phyloP scores from a whole-genome alignment of 2,329 filamentous ascomycete species.

The Nannizziopsis barbatae region DNA sequence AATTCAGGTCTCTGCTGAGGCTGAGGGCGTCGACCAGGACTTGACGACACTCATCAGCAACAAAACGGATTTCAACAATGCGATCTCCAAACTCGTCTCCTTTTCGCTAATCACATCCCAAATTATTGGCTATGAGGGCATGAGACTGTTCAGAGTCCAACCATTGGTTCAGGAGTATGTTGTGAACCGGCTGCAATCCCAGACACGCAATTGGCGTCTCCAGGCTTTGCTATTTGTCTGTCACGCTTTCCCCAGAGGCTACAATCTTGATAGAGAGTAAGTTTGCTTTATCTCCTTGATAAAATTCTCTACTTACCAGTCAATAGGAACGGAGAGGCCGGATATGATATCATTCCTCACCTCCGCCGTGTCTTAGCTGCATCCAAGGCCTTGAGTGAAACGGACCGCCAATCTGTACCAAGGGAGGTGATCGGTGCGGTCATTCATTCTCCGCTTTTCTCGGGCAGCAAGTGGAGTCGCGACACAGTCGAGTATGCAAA shows the following conservation, averaged over 20 bases:
- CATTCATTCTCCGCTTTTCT: too few relatives aligned
- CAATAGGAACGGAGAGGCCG: too few relatives aligned
- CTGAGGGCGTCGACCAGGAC: slow-evolving; percentile 12
- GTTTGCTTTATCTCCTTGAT: background rate
- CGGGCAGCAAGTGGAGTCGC: too few relatives aligned
- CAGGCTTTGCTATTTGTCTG: slow-evolving; percentile 13
- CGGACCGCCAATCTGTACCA: too few relatives aligned
- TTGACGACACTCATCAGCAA: slow-evolving; percentile 11
- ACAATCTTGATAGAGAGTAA: slow-evolving; percentile 4
- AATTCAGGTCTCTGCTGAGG: slow-evolving; percentile 7
- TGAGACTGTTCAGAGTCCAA: slow-evolving; percentile 15
- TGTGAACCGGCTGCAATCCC: background rate
- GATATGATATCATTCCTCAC: too few relatives aligned
- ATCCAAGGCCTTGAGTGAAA: too few relatives aligned
- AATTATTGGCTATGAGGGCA: background rate
- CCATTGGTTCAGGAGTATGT: slow-evolving; percentile 16
- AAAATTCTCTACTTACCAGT: too few relatives aligned
- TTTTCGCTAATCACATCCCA: slow-evolving; percentile 16
- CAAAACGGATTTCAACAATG: slow-evolving; percentile 14
- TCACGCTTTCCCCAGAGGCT: slow-evolving; percentile 11
- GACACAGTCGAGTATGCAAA: too few relatives aligned
- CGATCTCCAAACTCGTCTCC: slow-evolving; percentile 14
- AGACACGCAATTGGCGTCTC: slow-evolving; percentile 8
- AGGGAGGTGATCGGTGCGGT: too few relatives aligned
- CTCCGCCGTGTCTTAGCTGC: too few relatives aligned